Evolutionary conservation across 805 yeast species (phyloP).

Genomic region (Zygosaccharomyces siamensis): DNA sequence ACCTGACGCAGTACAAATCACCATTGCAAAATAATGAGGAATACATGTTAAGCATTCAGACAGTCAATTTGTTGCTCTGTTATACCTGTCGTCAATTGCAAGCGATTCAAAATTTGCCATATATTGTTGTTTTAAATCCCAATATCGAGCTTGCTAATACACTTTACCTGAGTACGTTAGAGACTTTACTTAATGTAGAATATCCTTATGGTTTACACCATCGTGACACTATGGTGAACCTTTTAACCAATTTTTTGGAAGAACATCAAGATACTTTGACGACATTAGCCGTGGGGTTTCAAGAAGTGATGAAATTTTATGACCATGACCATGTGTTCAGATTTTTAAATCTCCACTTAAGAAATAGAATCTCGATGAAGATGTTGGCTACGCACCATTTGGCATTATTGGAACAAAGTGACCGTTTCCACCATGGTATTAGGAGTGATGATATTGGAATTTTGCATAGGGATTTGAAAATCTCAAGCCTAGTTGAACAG

Average conservation of each 20-base stretch:
- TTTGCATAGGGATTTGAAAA: conserved; percentile 60
- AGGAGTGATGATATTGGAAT: conserved; percentile 53
- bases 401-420: conserved; percentile 45
- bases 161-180: conserved; percentile 66
- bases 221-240: conserved; percentile 47
- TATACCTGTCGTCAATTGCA: conserved; percentile 67
- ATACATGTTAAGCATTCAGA: conserved; percentile 45
- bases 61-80: conserved; percentile 52
- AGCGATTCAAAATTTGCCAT: conserved; percentile 72
- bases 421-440: conserved; percentile 11
- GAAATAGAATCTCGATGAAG: conserved; percentile 83
- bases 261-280: conserved; percentile 83
- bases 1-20: conserved; percentile 41
- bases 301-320: conserved; percentile 50
- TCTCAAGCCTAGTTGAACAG: conserved; percentile 56
- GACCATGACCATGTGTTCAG: conserved; percentile 47
- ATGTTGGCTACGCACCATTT: conserved; percentile 83
- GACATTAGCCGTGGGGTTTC: conserved; percentile 74
- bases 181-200: conserved; percentile 41
- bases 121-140: conserved; percentile 81
- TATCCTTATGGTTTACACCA: conserved; percentile 48
- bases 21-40: conserved; percentile 31
- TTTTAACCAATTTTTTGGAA: conserved; percentile 57
- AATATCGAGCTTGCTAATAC: conserved; percentile 73
- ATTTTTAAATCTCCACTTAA: conserved; percentile 70